Percentiles rank a stretch among this genome's conserved stretches.
These are phyloP conservation scores for Nepenthes mirabilis DNA, from an alignment of 148 eudicot genomes.

Conservation along the genomic window DNA sequence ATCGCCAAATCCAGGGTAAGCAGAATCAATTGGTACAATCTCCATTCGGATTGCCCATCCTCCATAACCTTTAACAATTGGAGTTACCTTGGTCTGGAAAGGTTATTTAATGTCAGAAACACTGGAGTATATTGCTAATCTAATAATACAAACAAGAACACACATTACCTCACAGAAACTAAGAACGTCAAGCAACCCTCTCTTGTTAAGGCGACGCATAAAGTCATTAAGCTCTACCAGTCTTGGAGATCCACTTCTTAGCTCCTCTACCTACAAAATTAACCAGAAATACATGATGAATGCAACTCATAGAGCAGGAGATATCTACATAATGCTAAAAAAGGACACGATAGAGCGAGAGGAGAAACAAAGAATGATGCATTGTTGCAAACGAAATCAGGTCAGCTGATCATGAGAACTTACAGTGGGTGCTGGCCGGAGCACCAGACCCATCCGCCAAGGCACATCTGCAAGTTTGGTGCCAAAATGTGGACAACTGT, in stretches of 20 bases:
- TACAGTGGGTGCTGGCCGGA: conserved; percentile 97
- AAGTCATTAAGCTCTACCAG: conserved; percentile 86
- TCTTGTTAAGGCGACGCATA: conserved; percentile 70
- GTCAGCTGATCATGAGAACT: conserved; percentile 12
- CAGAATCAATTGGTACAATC: conserved; percentile 93
- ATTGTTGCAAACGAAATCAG: neutral
- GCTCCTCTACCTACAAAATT: conserved; percentile 67
- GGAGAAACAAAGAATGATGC: neutral
- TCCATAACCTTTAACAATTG: conserved; percentile 96
- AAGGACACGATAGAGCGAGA: neutral
- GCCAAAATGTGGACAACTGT: conserved; percentile 98
- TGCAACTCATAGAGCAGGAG: conserved; percentile 1
- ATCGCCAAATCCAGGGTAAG: conserved; percentile 98
- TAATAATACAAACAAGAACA: neutral
- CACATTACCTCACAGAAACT: conserved; percentile 91
- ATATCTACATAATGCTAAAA: neutral
- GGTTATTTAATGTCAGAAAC: conserved; percentile 4
- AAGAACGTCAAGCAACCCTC: conserved; percentile 69
- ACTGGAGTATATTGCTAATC: neutral
- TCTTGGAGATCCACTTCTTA: conserved; percentile 94
- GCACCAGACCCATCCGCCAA: conserved; percentile 98
- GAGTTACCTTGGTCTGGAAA: conserved; percentile 93
- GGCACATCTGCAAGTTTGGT: conserved; percentile 99
- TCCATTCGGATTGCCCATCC: conserved; percentile 99
- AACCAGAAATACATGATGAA: conserved; percentile 2